Base-by-base conservation (phyloP, 192 early-diverging fungal species). In the Coemansia sp. region DNA sequence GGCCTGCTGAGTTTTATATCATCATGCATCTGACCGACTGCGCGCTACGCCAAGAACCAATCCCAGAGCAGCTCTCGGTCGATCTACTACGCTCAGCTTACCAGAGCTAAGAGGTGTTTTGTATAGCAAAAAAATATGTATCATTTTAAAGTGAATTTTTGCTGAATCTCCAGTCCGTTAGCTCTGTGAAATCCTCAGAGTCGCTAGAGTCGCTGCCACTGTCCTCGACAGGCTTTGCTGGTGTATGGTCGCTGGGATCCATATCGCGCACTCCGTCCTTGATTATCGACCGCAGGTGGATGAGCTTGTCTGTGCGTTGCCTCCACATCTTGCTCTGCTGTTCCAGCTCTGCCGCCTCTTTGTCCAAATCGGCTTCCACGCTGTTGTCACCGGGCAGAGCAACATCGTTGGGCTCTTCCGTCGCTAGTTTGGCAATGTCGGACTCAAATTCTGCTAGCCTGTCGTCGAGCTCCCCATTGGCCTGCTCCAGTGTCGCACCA, bases 1-100 rank as follows among this genome's bases (percentile, higher is more conserved):
- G 68, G 1, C 74, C 68, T 1, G 61, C 68, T n/a, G 74, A 67
- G 19, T 77, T 77, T 50, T 64, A 71, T 58, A 58, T 77, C 12
- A 53, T 62, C 27, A 77, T 77, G 74, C 58, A 77, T 19, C 41
- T 77, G 56, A 43, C 61, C 10, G 74, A 77, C 48, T 63, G 53
- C 14, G 68, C 68, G 4, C 38, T 71, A 32, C 56, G 57, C 18
- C 41, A 56, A 27, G 68, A 71, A 9, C 74, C 68, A 0, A 71
- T 71, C 21, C 74, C 74, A 3, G 65, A 70, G 15, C 36, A 38
- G 7, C 38, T 77, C 24, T 57, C 74, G 10, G 54, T 77, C 3
- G 68, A 71, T 53, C 61, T 71, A 37, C 18, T 77, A 3, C 67
- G 67, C 29, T 62, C 68, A 19, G 74, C 68, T 0, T 77, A 77